These are phyloP conservation scores for Thermochaetoides dissita DNA, from an alignment of 2,329 filamentous ascomycete genomes.

Conservation along the genomic window DNA sequence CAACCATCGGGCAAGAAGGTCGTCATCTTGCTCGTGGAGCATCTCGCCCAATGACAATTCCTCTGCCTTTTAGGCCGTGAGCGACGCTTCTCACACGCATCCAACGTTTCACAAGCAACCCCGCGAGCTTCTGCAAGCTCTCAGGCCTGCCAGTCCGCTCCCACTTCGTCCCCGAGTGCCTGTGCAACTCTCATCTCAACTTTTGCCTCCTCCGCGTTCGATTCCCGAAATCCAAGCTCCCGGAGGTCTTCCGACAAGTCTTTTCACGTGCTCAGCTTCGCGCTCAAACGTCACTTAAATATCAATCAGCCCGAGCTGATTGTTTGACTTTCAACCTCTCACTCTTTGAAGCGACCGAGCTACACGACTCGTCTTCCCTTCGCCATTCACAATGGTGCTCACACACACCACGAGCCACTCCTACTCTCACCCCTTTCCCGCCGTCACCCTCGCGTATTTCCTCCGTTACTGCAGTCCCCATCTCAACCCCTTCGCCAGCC, in stretches of 20 bases:
- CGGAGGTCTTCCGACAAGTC: no score
- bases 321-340: no score
- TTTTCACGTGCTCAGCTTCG: no score
- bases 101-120: not conserved
- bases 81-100: slow-evolving; percentile 11
- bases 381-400: slow-evolving; percentile 41
- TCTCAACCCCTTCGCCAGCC: slow-evolving; percentile 64
- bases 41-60: slow-evolving; percentile 8
- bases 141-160: not conserved
- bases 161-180: not conserved
- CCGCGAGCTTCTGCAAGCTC: not conserved
- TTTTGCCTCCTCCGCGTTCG: slow-evolving; percentile 8
- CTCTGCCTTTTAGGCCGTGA: slow-evolving; percentile 9
- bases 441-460: slow-evolving; percentile 79
- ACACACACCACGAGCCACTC: slow-evolving; percentile 53
- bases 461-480: slow-evolving; percentile 63
- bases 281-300: no score
- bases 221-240: slow-evolving; percentile 7
- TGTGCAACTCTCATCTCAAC: slow-evolving; percentile 2
- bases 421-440: slow-evolving; percentile 70
- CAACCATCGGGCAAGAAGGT: slow-evolving; percentile 4
- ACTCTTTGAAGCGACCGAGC: not conserved
- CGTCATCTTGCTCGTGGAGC: slow-evolving; percentile 7
- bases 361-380: not conserved
- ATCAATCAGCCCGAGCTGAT: no score